A percentile compares a stretch with the other conserved stretches of the same genome.
Evolutionary conservation across 129 eudicot genomes (phyloP).

Genomic region (Lactuca saligna): DNA sequence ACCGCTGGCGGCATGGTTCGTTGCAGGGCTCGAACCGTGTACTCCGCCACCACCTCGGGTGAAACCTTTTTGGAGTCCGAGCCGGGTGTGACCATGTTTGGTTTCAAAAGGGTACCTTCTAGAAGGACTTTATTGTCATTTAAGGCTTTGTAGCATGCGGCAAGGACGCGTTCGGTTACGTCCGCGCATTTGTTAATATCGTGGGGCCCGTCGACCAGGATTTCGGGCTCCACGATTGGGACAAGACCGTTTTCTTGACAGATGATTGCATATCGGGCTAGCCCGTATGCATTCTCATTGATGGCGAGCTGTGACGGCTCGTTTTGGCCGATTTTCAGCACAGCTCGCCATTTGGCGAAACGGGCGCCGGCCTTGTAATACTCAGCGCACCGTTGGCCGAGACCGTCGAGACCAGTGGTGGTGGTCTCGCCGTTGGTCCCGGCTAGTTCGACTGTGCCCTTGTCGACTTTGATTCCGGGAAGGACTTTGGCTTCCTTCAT

Average conservation of each 20-base stretch:
- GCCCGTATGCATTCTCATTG: conserved; percentile 65
- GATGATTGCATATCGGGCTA: conserved; percentile 77
- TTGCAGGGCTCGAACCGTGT: conserved; percentile 68
- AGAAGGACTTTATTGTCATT: conserved; percentile 73
- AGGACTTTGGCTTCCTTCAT: conserved; percentile 69
- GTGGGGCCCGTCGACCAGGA: conserved; percentile 70
- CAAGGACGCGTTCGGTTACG: conserved; percentile 67
- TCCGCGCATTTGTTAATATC: conserved; percentile 63
- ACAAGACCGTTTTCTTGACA: conserved; percentile 71
- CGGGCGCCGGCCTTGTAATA: conserved; percentile 75
- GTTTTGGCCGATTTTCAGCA: conserved; percentile 61
- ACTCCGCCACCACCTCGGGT: conserved; percentile 65
- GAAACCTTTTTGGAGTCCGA: conserved; percentile 58
- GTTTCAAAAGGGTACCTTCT: conserved; percentile 34
- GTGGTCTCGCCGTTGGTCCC: conserved; percentile 82
- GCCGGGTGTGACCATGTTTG: conserved; percentile 75
- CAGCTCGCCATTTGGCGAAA: conserved; percentile 79
- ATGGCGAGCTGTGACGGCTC: conserved; percentile 73
- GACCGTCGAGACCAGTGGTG: conserved; percentile 76
- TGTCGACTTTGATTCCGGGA: conserved; percentile 85
- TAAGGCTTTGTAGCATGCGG: conserved; percentile 79
- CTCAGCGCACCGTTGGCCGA: conserved; percentile 54
- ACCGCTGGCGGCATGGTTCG: conserved; percentile 75
- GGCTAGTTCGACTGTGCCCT: conserved; percentile 72
- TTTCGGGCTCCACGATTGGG: conserved; percentile 81